Evolutionary conservation across 768 basidiomycete species (phyloP), one percentile per base, ranked within the genome.

Genomic region (Xerocomellus chrysenteron): DNA sequence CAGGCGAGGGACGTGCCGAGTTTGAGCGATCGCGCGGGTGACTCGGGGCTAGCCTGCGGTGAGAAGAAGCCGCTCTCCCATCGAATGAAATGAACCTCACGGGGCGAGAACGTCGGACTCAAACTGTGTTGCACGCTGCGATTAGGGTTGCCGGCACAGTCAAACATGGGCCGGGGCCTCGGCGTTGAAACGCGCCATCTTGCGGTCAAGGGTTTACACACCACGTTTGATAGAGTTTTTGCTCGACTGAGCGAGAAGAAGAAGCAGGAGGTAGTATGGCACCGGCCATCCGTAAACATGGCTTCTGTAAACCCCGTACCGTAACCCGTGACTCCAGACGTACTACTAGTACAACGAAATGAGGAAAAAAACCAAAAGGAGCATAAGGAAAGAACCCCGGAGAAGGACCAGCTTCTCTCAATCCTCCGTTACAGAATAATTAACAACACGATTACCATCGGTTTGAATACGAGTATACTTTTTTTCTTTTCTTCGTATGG

Each of bases 401-500:
- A 47, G 54, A 56, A 63, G 42, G 26, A 47, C 66, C 67, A n/a
- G 66, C 62, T 53, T 47, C 59, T 39, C 55, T 33, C 40, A 39
- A 37, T 51, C 55, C 57, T 47, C 57, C 54, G 37, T 64, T 69
- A 59, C 50, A 51, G 44, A 58, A 67, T 57, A 69, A 67, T 64
- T 55, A 55, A 36, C 54, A 52, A 47, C 43, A 47, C 5, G 17
- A 66, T 68, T 61, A 66, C 46, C 53, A 42, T 21, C 41, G 30
- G n/a, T 21, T 49, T 32, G 33, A 35, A 36, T 41, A n/a, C 3
- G 32, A 1, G 42, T 19, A 46, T 65, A 63, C 59, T 59, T 67
- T 69, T 65, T 54, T 52, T 19, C 28, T 26, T 40, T 11, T 16
- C 30, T 30, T 37, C 55, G 19, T 17, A 12, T 32, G 45, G 28